phyloP scores from a whole-genome alignment of 2,329 filamentous ascomycete genomes.

The Stagonosporopsis cucurbitacearum region DNA sequence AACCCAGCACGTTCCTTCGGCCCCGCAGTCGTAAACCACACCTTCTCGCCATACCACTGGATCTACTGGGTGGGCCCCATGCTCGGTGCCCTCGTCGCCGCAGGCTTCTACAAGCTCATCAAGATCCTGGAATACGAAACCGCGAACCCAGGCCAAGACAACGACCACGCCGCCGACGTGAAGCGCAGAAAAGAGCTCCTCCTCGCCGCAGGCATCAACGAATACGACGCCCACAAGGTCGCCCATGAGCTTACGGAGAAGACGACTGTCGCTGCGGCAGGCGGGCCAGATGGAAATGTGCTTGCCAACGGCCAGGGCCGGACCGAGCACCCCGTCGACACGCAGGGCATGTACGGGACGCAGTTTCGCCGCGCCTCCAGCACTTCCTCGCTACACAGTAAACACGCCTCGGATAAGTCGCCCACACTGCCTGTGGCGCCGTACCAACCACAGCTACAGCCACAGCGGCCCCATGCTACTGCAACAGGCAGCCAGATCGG shows the following conservation, averaged over 20 bases:
- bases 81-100: conserved; percentile 52
- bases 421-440: neutral
- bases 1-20: conserved; percentile 55
- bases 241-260: conserved; percentile 26
- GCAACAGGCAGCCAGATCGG: conserved; percentile 21
- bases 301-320: conserved; percentile 22
- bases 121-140: conserved; percentile 45
- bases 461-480: conserved; percentile 16
- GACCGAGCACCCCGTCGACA: conserved; percentile 1
- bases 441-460: conserved; percentile 16
- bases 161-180: conserved; percentile 20
- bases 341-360: conserved; percentile 17
- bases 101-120: conserved; percentile 56
- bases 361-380: conserved; percentile 17
- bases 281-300: conserved; percentile 14
- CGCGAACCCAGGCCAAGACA: conserved; percentile 41
- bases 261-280: neutral
- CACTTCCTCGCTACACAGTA: conserved; percentile 9
- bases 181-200: conserved; percentile 20
- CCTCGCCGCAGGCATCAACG: conserved; percentile 27
- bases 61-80: conserved; percentile 55
- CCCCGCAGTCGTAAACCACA: conserved; percentile 48
- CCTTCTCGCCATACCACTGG: conserved; percentile 41
- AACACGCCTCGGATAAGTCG: conserved; percentile 16
- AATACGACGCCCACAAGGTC: conserved; percentile 23